These are phyloP conservation scores for Hanseniaspora meyeri DNA, from an alignment of 805 yeast species.

Conservation along the genomic window DNA sequence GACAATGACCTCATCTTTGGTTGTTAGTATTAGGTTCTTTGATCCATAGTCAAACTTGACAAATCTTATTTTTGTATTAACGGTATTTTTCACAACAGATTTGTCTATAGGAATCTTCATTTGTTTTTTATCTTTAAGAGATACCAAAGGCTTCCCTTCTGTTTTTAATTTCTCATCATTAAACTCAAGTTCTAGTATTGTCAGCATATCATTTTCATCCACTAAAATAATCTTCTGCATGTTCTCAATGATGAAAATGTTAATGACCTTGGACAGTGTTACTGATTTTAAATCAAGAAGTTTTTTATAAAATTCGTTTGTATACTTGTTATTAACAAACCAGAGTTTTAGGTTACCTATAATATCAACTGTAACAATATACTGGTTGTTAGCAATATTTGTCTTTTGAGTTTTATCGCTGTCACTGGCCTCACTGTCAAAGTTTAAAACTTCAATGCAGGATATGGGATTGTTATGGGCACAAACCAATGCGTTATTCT, in stretches of 20 bases:
- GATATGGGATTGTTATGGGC: constrained; percentile 25
- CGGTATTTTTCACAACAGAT: neutral
- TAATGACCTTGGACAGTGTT: neutral
- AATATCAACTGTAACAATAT: constrained; percentile 1
- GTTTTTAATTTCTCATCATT: neutral
- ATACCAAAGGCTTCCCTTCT: neutral
- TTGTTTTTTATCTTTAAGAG: neutral
- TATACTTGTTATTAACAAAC: constrained; percentile 7
- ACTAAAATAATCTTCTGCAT: constrained; percentile 5
- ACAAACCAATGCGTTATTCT: constrained; percentile 16
- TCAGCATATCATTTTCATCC: constrained; percentile 1
- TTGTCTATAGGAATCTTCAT: neutral
- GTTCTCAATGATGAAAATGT: constrained; percentile 1
- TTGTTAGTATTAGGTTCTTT: constrained; percentile 18
- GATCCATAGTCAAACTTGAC: constrained; percentile 27
- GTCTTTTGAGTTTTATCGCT: constrained; percentile 19
- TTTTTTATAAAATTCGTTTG: constrained; percentile 7
- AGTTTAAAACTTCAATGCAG: constrained; percentile 20
- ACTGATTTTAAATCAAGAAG: neutral
- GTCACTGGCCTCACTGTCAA: neutral
- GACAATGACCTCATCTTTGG: constrained; percentile 19
- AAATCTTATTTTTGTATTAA: constrained; percentile 17
- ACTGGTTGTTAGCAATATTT: constrained; percentile 16
- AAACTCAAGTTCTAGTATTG: neutral
- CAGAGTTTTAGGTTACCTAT: constrained; percentile 8